These are phyloP conservation scores for Hypoxylon fuscum DNA, from an alignment of 495 filamentous ascomycete species.

Conservation along the genomic window DNA sequence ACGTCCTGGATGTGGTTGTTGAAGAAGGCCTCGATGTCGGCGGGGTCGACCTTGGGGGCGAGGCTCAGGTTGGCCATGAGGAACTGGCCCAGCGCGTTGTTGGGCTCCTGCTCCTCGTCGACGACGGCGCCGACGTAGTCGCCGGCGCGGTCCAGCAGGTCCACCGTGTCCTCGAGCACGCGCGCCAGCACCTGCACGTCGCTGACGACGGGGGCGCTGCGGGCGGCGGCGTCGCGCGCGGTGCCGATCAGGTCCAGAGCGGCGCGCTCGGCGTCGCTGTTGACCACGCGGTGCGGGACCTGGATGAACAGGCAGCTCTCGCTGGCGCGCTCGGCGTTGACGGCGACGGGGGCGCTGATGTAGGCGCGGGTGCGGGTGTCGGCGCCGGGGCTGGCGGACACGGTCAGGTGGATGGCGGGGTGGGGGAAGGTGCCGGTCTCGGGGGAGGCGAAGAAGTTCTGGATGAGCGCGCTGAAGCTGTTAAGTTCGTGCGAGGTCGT, in stretches of 20 bases:
- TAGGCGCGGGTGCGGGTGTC: no score
- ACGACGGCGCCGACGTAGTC: slow-evolving; percentile 87
- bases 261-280: slow-evolving; percentile 88
- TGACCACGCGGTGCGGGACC: slow-evolving; percentile 86
- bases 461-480: slow-evolving; percentile 96
- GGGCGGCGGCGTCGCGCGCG: slow-evolving; percentile 80
- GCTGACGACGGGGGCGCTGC: slow-evolving; percentile 73
- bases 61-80: slow-evolving; percentile 89
- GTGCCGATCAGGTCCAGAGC: slow-evolving; percentile 86
- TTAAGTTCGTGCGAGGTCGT: slow-evolving; percentile 95
- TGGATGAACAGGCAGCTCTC: slow-evolving; percentile 97
- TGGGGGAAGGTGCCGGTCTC: slow-evolving; percentile 96
- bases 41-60: slow-evolving; percentile 89
- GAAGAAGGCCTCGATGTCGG: slow-evolving; percentile 94
- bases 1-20: slow-evolving; percentile 99
- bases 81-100: slow-evolving; percentile 90
- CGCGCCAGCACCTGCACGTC: slow-evolving; percentile 89
- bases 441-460: slow-evolving; percentile 98
- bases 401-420: slow-evolving; percentile 94
- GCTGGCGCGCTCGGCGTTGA: slow-evolving; percentile 90
- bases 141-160: slow-evolving; percentile 87
- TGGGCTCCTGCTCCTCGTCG: slow-evolving; percentile 70
- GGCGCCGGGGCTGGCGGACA: slow-evolving; percentile 84
- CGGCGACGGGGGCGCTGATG: slow-evolving; percentile 92
- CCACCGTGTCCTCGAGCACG: slow-evolving; percentile 82